Percentiles rank a stretch among this genome's conserved stretches.
Evolutionary conservation across 805 yeast genomes (phyloP).

Genomic region (Yamadazyma kitorensis): DNA sequence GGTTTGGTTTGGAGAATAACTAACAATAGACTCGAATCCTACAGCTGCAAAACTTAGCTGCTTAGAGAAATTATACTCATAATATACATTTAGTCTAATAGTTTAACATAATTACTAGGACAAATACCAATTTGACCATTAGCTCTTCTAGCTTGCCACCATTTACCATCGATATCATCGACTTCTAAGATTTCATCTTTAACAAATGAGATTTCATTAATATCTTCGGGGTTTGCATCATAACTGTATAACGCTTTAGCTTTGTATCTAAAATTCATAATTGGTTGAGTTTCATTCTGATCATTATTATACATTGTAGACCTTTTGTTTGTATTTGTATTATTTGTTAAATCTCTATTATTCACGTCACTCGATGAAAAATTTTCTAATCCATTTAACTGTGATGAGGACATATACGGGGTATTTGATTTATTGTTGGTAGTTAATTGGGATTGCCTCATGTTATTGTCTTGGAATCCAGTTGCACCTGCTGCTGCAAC

Average conservation of each 20-base stretch:
- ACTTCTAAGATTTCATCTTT: conserved; percentile 92
- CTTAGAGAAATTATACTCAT: too few relatives aligned
- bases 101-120: conserved; percentile 89
- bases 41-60: too few relatives aligned
- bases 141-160: conserved; percentile 96
- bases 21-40: too few relatives aligned
- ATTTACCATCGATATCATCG: conserved; percentile 89
- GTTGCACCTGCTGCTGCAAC: conserved; percentile 14
- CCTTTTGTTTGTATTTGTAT: conserved; percentile 13
- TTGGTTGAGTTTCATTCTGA: conserved; percentile 19
- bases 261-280: conserved; percentile 67
- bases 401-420: conserved; percentile 50
- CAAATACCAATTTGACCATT: conserved; percentile 95
- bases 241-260: conserved; percentile 87
- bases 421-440: conserved; percentile 27
- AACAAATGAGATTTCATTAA: conserved; percentile 84
- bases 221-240: conserved; percentile 88
- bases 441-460: conserved; percentile 34
- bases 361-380: conserved; percentile 36
- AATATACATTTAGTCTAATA: too few relatives aligned
- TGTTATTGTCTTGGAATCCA: conserved; percentile 23
- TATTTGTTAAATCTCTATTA: conserved; percentile 28
- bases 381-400: conserved; percentile 61
- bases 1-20: too few relatives aligned
- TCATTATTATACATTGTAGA: conserved; percentile 21